Evolutionary conservation across 2,329 filamentous ascomycete genomes (phyloP).

Genomic region (Fusarium sp.): DNA sequence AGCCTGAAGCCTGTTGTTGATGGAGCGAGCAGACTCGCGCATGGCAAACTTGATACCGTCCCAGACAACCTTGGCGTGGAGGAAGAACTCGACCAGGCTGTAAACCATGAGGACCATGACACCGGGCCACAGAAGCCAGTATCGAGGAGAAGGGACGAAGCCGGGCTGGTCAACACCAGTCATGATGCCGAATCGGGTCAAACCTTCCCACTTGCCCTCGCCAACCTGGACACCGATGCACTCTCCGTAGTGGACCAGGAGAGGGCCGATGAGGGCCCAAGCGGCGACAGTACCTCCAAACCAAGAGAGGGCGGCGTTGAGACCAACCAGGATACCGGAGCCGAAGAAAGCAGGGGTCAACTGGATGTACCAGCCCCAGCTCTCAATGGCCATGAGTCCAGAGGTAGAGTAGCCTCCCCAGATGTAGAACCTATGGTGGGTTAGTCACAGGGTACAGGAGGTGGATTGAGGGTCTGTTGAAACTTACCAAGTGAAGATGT

Average conservation of each 20-base stretch:
- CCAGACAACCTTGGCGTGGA: constrained; percentile 53
- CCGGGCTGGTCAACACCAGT: constrained; percentile 41
- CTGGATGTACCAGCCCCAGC: constrained; percentile 72
- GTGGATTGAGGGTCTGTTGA: no score
- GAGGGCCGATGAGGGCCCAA: constrained; percentile 64
- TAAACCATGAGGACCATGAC: constrained; percentile 59
- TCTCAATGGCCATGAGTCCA: constrained; percentile 64
- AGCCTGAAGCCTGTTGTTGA: constrained; percentile 48
- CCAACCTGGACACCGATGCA: constrained; percentile 57
- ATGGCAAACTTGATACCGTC: constrained; percentile 51
- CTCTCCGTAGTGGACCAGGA: constrained; percentile 62
- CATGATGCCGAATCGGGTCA: constrained; percentile 49
- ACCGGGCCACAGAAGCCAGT: constrained; percentile 59
- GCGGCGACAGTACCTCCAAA: constrained; percentile 66
- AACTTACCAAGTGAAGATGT: constrained; percentile 58
- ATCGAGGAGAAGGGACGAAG: constrained; percentile 53
- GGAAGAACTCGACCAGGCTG: constrained; percentile 55
- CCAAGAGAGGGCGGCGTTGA: constrained; percentile 69
- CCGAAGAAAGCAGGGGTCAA: constrained; percentile 72
- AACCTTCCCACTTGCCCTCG: constrained; percentile 47
- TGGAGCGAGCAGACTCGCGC: constrained; percentile 44
- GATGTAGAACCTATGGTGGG: constrained; percentile 56
- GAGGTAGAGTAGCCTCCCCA: constrained; percentile 64
- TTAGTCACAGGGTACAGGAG: no score
- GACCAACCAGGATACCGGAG: constrained; percentile 62